Base-by-base conservation (phyloP, 805 yeast genomes). In the Wickerhamia fluorescens region DNA sequence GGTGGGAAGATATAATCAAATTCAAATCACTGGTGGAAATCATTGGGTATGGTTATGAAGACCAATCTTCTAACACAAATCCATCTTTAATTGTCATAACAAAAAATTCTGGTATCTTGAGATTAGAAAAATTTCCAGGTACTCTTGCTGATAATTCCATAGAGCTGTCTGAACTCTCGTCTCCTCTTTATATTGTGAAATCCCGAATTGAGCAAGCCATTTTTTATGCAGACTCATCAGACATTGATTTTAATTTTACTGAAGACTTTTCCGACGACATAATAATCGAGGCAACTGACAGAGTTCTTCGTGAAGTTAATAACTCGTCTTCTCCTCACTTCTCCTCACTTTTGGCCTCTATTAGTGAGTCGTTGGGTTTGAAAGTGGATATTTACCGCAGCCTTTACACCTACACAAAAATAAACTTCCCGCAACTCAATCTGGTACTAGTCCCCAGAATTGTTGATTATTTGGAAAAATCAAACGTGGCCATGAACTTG, bases 191-290 rank as follows among this genome's bases (percentile, higher is more conserved):
- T n/a, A 64, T 76, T 26, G 61, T 83, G 19, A 78, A 78, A 46
- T 71, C 85, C 0, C 88, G 78, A 42, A 72, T 89, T 14, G 92
- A 81, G 40, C 96, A 88, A 53, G 95, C 88, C 0, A 73, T 88
- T 1, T 80, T 78, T 43, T 82, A 73, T 37, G 68, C 74, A 2
- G 54, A 61, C 52, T 45, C 68, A 53, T 24, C 63, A 3, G 68
- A 63, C 9, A 53, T 73, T 3, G 64, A 66, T 6, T 53, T 75
- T 32, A 66, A 67, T 16, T 51, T 77, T 13, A 75, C 71, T 36
- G 36, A 39, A 3, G 77, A 37, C 0, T 41, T 30, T 25, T 28
- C 49, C 4, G 35, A 39, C 6, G 35, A 35, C 3, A 31, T 34
- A 1, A 36, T 57, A 2, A 16, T 34, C 13, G 35, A 45, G 10